Percentiles rank a stretch among this genome's conserved stretches.
Evolutionary conservation across 2,329 filamentous ascomycete genomes (phyloP).

Genomic region (Ophiosphaerella korrae): DNA sequence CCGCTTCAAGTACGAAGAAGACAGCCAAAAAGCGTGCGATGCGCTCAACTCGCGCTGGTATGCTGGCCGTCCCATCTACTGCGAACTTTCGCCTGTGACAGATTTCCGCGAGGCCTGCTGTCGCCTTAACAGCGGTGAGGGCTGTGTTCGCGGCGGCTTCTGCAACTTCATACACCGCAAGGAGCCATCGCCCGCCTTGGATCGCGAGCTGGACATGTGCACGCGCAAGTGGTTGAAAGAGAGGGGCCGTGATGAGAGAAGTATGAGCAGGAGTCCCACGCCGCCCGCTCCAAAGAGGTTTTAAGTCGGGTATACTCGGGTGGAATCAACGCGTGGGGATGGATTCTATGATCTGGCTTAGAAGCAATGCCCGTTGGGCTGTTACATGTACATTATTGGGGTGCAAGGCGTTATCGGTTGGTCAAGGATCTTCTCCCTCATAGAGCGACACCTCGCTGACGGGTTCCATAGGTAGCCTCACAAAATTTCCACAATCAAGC

Average conservation of each 20-base stretch:
- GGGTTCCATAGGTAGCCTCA: neutral
- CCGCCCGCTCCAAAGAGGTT: constrained; percentile 67
- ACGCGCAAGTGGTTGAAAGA: constrained; percentile 97
- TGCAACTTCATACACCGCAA: constrained; percentile 99
- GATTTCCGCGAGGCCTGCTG: constrained; percentile 99
- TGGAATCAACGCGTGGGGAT: too few relatives aligned
- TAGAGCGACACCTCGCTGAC: constrained; percentile 3
- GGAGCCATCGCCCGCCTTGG: constrained; percentile 86
- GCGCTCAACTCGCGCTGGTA: constrained; percentile 96
- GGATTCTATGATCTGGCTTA: too few relatives aligned
- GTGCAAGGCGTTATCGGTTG: constrained; percentile 2
- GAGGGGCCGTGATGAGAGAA: constrained; percentile 82
- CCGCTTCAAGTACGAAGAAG: constrained; percentile 99
- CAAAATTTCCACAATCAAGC: too few relatives aligned
- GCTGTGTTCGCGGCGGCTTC: constrained; percentile 93
- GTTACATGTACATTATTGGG: neutral
- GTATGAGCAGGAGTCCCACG: constrained; percentile 79
- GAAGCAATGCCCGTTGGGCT: neutral
- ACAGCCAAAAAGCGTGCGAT: constrained; percentile 90
- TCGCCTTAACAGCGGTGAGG: constrained; percentile 89
- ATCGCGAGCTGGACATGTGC: constrained; percentile 81
- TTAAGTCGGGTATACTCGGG: neutral
- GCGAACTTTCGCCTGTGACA: constrained; percentile 94
- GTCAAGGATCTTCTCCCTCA: neutral
- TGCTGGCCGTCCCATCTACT: constrained; percentile 95